phyloP scores from a whole-genome alignment of 2,329 filamentous ascomycete species.

The Pseudopithomyces chartarum region DNA sequence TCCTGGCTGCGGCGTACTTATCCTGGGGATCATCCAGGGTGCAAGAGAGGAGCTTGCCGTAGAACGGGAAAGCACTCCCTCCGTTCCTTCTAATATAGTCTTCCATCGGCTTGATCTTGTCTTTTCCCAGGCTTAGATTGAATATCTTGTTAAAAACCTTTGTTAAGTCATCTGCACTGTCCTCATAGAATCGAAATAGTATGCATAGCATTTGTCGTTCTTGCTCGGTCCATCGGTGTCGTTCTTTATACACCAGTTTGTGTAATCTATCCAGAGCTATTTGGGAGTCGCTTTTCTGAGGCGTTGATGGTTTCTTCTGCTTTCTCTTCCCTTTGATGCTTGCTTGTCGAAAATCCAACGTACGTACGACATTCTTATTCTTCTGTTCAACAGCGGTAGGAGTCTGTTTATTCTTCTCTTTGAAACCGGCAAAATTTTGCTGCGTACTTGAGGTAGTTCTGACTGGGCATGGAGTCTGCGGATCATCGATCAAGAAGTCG shows the following conservation, averaged over 20 bases:
- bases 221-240: neutral
- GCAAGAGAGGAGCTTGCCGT: neutral
- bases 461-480: neutral
- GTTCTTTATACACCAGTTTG: neutral
- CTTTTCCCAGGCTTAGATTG: neutral
- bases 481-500: neutral
- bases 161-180: neutral
- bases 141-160: neutral
- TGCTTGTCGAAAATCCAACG: too few species aligned
- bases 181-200: neutral
- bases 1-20: neutral
- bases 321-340: too few species aligned
- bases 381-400: too few species aligned
- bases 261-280: neutral
- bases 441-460: neutral
- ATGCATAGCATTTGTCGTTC: neutral
- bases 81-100: neutral
- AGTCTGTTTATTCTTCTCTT: neutral
- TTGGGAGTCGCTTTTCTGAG: too few species aligned
- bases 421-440: neutral
- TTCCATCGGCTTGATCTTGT: neutral
- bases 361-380: too few species aligned
- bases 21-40: neutral
- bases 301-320: too few species aligned
- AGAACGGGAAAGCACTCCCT: neutral